Evolutionary conservation across 2,329 filamentous ascomycete species (phyloP).

Genomic region (Trichoderma hamatum): DNA sequence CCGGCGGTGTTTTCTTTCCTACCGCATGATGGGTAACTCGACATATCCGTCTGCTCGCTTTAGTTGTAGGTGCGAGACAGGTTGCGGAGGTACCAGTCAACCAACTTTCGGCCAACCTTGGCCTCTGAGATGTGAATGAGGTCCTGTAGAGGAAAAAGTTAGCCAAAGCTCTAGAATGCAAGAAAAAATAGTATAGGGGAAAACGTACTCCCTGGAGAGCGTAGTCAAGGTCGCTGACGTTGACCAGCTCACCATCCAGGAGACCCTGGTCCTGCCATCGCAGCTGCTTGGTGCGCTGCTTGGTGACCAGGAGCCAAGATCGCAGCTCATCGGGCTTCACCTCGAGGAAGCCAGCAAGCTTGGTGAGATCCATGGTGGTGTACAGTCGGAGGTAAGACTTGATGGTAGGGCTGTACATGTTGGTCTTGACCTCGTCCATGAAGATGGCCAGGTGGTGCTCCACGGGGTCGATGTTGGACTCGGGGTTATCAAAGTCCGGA

Average conservation of each 20-base stretch:
- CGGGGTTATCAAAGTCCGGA: conserved; percentile 96
- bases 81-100: conserved; percentile 99
- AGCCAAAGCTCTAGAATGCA: conserved; percentile 34
- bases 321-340: conserved; percentile 95
- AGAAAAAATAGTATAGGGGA: not conserved
- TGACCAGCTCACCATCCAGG: conserved; percentile 88
- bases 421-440: conserved; percentile 99
- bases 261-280: conserved; percentile 88
- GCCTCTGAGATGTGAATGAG: conserved; percentile 98
- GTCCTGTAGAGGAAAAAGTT: conserved; percentile 59
- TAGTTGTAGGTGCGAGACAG: conserved; percentile 86
- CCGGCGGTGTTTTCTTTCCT: not conserved
- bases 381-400: conserved; percentile 99
- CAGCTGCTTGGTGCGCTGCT: conserved; percentile 96
- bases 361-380: conserved; percentile 99
- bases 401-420: conserved; percentile 96
- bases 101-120: conserved; percentile 94
- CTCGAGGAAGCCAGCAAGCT: conserved; percentile 95
- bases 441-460: conserved; percentile 98
- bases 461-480: conserved; percentile 92
- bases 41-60: conserved; percentile 32
- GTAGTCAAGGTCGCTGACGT: conserved; percentile 95
- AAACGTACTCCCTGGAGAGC: conserved; percentile 85
- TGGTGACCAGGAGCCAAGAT: conserved; percentile 93
- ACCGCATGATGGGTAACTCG: conserved; percentile 30